These are phyloP conservation scores for Chondrostereum purpureum DNA, from an alignment of 1,284 basidiomycete genomes.

Conservation along the genomic window DNA sequence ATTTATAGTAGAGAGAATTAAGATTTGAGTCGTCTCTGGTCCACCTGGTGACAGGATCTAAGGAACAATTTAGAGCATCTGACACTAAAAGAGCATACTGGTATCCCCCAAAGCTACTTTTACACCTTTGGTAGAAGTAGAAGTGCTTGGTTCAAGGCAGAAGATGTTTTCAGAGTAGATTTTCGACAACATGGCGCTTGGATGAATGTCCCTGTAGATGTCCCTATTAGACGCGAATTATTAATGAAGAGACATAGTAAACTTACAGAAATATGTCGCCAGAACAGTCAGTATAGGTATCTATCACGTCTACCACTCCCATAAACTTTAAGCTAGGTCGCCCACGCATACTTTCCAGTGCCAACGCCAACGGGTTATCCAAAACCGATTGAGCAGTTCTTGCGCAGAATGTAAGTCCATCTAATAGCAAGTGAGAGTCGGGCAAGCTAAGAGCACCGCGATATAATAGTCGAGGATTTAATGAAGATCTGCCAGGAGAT, in stretches of 20 bases:
- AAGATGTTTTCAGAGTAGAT: slow-evolving; percentile 68
- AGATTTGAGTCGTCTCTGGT: slow-evolving; percentile 57
- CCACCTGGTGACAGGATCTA: slow-evolving; percentile 35
- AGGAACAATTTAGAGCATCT: neutral
- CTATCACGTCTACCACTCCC: slow-evolving; percentile 43
- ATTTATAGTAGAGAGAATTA: slow-evolving; percentile 22
- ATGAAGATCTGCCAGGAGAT: neutral
- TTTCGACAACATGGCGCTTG: slow-evolving; percentile 50
- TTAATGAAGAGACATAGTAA: neutral
- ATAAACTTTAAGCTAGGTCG: slow-evolving; percentile 55
- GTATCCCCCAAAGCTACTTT: slow-evolving; percentile 65
- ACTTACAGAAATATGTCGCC: slow-evolving; percentile 60
- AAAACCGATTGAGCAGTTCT: slow-evolving; percentile 45
- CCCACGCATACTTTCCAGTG: slow-evolving; percentile 77
- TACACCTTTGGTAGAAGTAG: slow-evolving; percentile 40
- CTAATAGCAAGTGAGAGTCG: slow-evolving; percentile 63
- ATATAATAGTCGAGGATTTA: slow-evolving; percentile 54
- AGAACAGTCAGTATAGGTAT: slow-evolving; percentile 53
- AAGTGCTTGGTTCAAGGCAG: slow-evolving; percentile 34
- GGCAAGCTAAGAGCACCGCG: slow-evolving; percentile 69
- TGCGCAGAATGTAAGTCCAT: slow-evolving; percentile 65
- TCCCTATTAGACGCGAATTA: slow-evolving; percentile 2
- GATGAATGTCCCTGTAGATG: slow-evolving; percentile 57
- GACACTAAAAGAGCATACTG: slow-evolving; percentile 37
- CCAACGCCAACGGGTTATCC: slow-evolving; percentile 62